Percentiles rank a stretch among this genome's conserved stretches.
These are phyloP conservation scores for Porphyrellus cyaneotinctus DNA, from an alignment of 768 basidiomycete species.

Conservation along the genomic window DNA sequence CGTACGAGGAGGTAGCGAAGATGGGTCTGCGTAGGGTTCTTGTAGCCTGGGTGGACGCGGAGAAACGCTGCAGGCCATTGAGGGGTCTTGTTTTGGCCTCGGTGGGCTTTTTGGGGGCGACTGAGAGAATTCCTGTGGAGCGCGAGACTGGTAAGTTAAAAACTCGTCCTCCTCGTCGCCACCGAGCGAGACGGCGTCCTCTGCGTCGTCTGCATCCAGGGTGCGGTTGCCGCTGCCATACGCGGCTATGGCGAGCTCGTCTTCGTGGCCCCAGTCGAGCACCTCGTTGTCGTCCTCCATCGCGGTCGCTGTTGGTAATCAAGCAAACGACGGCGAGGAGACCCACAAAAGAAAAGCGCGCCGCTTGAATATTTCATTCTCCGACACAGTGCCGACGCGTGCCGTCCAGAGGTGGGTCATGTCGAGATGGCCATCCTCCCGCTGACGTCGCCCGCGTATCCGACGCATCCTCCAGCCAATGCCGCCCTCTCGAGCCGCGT, in stretches of 20 bases:
- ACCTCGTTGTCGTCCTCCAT: conserved; percentile 69
- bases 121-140: conserved; percentile 26
- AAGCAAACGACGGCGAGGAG: conserved; percentile 13
- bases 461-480: conserved; percentile 15
- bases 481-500: conserved; percentile 47
- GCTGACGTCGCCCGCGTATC: conserved; percentile 30
- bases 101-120: conserved; percentile 17
- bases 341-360: not conserved
- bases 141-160: conserved; percentile 40
- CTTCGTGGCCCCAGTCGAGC: conserved; percentile 66
- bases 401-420: conserved; percentile 12
- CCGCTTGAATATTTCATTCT: conserved; percentile 14
- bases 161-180: conserved; percentile 68
- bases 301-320: conserved; percentile 16
- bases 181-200: conserved; percentile 68
- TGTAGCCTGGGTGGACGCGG: conserved; percentile 6
- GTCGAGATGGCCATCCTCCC: conserved; percentile 32
- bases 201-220: conserved; percentile 40
- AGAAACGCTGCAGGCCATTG: conserved; percentile 1
- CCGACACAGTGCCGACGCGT: conserved; percentile 23
- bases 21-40: conserved; percentile 19
- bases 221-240: conserved; percentile 38
- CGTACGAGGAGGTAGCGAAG: conserved; percentile 23
- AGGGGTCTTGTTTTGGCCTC: conserved; percentile 14
- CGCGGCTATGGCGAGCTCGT: conserved; percentile 40